A percentile compares a stretch with the other conserved stretches of the same genome.
Conservation (phyloP, 2,329 filamentous ascomycete genomes). For the Neodidymelliopsis sp. region DNA sequence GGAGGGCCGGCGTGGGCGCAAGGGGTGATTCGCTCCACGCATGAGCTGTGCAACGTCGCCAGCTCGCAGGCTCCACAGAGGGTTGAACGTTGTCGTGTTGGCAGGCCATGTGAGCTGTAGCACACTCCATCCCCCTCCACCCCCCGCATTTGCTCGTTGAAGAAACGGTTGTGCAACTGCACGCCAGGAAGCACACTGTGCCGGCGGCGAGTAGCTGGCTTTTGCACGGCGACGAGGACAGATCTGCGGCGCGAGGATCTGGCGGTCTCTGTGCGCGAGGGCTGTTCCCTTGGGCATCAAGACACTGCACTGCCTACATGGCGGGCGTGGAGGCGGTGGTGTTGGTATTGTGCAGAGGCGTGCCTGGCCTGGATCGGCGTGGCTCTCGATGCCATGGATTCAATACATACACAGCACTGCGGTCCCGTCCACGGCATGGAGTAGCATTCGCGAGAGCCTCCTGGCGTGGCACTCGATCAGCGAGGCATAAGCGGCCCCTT, state of each 20-base stretch:
- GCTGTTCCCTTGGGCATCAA: conserved; percentile 12
- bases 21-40: conserved; percentile 32
- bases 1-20: conserved; percentile 20
- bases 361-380: neutral
- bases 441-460: conserved; percentile 3
- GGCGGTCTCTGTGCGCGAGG: conserved; percentile 12
- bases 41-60: conserved; percentile 27
- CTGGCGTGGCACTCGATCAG: conserved; percentile 2
- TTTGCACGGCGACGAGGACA: conserved; percentile 22
- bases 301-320: conserved; percentile 7
- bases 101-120: conserved; percentile 30
- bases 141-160: conserved; percentile 25
- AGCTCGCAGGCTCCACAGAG: conserved; percentile 14
- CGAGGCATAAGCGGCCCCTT: conserved; percentile 5
- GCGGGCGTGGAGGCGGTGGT: conserved; percentile 9
- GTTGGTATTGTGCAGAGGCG: conserved; percentile 5
- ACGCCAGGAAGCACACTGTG: conserved; percentile 24
- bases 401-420: neutral
- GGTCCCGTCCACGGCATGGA: conserved; percentile 2
- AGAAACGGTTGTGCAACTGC: conserved; percentile 22
- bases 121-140: conserved; percentile 24
- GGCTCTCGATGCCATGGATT: conserved; percentile 2
- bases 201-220: conserved; percentile 19
- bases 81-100: conserved; percentile 32
- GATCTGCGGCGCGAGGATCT: conserved; percentile 22